Base-by-base conservation (phyloP, 768 basidiomycete genomes). In the Baorangia bicolor region DNA sequence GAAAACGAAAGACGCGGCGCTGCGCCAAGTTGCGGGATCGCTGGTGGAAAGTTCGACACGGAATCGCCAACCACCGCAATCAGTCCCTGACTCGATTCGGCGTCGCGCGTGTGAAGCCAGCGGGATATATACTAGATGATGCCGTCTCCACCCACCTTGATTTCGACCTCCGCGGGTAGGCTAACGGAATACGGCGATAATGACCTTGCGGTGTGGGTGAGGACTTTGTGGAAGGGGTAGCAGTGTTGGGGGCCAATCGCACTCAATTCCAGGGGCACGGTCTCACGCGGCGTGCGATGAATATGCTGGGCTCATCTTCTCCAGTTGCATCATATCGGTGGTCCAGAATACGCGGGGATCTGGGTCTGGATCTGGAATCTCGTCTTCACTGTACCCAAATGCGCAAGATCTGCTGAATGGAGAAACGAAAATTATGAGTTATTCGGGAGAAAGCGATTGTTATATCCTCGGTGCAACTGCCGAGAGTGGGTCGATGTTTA, bases 1-100 rank as follows among this genome's bases (percentile, higher is more conserved):
- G 40, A 23, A 41, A 41, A 23, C 2, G 13, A 16, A 28, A 20
- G 21, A 53, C 8, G 20, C 31, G 33, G 49, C 2, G 7, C n/a
- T 4, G 37, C 33, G 49, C 49, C 45, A 51, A 51, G 41, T 39
- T 25, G 31, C 44, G 30, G 49, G 38, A 27, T 31, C 3, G 25
- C 30, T 20, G 16, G 27, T 13, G 25, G 53, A 56, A 49, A 13
- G 23, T 61, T 56, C 51, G 49, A 56, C 18, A 33, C n/a, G 11
- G 59, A 56, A 56, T 33, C 14, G 12, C 23, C 20, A 30, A 37
- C 38, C 41, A 38, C 43, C 42, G 18, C 10, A 14, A 50, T 50
- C n/a, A 25, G 16, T 37, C 2, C 18, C 33, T 38, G 30, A 7
- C 25, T 20, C 5, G 16, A n/a, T 34, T 21, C 28, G 18, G 37